Evolutionary conservation across 2,329 filamentous ascomycete species (phyloP), one percentile per base, ranked within the genome.

Genomic region (Claviceps sp.): DNA sequence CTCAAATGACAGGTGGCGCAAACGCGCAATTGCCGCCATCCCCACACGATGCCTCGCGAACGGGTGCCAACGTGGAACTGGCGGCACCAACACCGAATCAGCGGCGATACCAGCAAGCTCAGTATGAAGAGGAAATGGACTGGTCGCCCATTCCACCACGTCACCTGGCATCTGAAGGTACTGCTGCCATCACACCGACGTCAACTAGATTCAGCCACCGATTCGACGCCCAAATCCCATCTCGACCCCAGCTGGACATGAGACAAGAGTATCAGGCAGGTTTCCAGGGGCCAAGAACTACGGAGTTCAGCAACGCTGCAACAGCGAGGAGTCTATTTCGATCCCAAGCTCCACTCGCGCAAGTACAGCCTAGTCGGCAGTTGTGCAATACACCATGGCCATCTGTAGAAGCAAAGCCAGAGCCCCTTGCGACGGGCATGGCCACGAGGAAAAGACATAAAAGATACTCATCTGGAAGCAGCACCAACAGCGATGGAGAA

Each of bases 301-400:
- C 30, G 30, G 30, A 11, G 30, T 11, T 34, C 9, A 34, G 30
- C 30, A 34, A 34, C 30, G 30, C 30, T 11, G 63, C 67, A 0
- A 69, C 72, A 44, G 56, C 38, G 7, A 55, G 67, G 14, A 72
- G 70, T 1, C 78, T 82, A 1, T 88, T 89, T 61, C 84, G 81
- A 73, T 85, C 81, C 66, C 81, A 77, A 53, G 75, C 88, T 2
- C 86, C 86, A 4, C 74, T 82, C 0, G 82, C 84, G 1, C 85
- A 86, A 14, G 78, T 75, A 14, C 77, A 75, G n/a, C 82, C 83
- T 22, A 81, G 82, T 2, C 77, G 81, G 42, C 73, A 74, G 44
- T 65, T 81, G 6, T 73, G 78, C 37, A 86, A 85, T 54, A 82
- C 82, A 1, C 75, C 77, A 4, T 78, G 76, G 54, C 70, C 73